phyloP scores from a whole-genome alignment of 345 rosid genomes.

The Salix suchowensis region DNA sequence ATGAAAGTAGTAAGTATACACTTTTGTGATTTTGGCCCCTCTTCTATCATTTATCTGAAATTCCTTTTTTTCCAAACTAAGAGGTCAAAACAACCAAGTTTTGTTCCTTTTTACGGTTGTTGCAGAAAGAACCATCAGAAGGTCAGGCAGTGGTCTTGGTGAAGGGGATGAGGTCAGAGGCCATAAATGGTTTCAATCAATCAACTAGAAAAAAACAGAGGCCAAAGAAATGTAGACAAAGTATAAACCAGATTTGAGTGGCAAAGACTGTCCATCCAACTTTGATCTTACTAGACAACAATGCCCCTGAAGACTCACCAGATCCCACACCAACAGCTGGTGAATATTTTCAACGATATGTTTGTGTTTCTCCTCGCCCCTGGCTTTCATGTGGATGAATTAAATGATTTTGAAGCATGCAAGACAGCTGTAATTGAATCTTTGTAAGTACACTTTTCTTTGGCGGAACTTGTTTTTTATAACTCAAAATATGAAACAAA shows the following conservation, averaged over 20 bases:
- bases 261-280: conserved; percentile 48
- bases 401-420: conserved; percentile 1
- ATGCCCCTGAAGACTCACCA: conserved; percentile 73
- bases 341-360: conserved; percentile 63
- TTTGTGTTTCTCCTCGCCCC: conserved; percentile 62
- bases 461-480: background rate
- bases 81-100: background rate
- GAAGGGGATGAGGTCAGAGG: conserved; percentile 58
- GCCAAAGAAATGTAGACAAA: conserved; percentile 52
- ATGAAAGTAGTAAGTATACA: conserved; percentile 53
- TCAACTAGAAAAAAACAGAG: conserved; percentile 72
- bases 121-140: conserved; percentile 62
- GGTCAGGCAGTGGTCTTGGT: conserved; percentile 60
- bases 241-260: conserved; percentile 65
- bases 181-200: conserved; percentile 62
- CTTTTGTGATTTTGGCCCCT: conserved; percentile 1
- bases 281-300: conserved; percentile 5
- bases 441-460: conserved; percentile 12
- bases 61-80: conserved; percentile 2
- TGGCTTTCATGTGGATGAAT: conserved; percentile 54
- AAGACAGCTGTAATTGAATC: background rate
- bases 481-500: background rate
- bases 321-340: conserved; percentile 67
- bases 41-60: background rate
- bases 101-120: conserved; percentile 33